Evolutionary conservation across 768 basidiomycete genomes (phyloP).

Genomic region (Leccinum fibrillosum): DNA sequence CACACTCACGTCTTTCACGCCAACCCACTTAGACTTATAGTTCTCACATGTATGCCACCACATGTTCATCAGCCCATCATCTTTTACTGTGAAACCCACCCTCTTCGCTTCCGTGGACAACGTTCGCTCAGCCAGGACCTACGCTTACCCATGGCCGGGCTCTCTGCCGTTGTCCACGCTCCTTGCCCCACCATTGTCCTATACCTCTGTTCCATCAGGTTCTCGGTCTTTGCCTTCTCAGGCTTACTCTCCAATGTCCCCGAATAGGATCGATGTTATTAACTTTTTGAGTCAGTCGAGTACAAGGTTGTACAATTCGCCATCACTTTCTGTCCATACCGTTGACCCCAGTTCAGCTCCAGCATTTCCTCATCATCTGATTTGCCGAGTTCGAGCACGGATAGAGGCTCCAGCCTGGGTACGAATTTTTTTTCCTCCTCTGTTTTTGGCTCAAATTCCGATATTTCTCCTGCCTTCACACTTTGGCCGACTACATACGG

Average conservation of each 20-base stretch:
- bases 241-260: not conserved
- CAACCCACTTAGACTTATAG: constrained; percentile 10
- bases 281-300: not conserved
- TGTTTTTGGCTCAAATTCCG: constrained; percentile 16
- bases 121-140: constrained; percentile 1
- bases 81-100: constrained; percentile 16
- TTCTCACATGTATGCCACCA: constrained; percentile 27
- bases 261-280: not conserved
- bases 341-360: constrained; percentile 3
- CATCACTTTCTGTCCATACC: not conserved
- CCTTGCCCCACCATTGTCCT: not conserved
- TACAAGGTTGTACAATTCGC: constrained; percentile 10
- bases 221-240: constrained; percentile 1
- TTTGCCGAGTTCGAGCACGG: not conserved
- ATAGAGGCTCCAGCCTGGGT: constrained; percentile 16
- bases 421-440: constrained; percentile 12
- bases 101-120: constrained; percentile 7
- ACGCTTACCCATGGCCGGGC: constrained; percentile 10
- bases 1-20: constrained; percentile 26
- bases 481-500: not conserved
- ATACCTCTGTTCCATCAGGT: not conserved
- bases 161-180: constrained; percentile 20
- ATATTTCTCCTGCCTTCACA: constrained; percentile 4
- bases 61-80: constrained; percentile 26
- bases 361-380: constrained; percentile 1